Percentiles rank a stretch among this genome's conserved stretches.
phyloP scores from a whole-genome alignment of 179 eudicot species.

The Heliamphora pulchella region DNA sequence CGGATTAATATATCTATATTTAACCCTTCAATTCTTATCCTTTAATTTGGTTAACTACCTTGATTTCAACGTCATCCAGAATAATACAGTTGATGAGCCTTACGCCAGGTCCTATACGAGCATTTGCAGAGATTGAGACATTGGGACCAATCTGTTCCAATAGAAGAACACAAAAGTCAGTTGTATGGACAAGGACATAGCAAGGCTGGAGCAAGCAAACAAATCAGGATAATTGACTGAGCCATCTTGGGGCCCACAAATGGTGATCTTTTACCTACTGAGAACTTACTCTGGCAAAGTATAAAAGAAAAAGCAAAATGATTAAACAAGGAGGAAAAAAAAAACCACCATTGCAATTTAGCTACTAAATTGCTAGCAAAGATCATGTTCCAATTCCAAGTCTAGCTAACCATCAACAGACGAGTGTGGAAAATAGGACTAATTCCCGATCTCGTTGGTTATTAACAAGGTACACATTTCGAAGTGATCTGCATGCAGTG shows the following conservation, averaged over 20 bases:
- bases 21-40: neutral
- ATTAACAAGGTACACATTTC: slow-evolving; percentile 1
- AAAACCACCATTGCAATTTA: no score
- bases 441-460: neutral
- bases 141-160: slow-evolving; percentile 81
- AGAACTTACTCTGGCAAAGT: neutral
- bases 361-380: neutral
- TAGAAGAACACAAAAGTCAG: slow-evolving; percentile 3
- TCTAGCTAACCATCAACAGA: neutral
- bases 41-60: slow-evolving; percentile 37
- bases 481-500: neutral
- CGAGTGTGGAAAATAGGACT: neutral
- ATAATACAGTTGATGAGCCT: slow-evolving; percentile 81
- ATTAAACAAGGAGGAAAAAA: neutral
- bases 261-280: neutral
- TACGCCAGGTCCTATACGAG: slow-evolving; percentile 86
- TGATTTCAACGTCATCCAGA: slow-evolving; percentile 83
- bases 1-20: neutral
- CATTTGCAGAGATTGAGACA: slow-evolving; percentile 95
- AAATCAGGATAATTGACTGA: neutral
- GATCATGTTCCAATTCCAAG: neutral
- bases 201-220: slow-evolving; percentile 2
- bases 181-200: neutral
- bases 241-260: slow-evolving; percentile 4
- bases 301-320: neutral